Evolutionary conservation across 768 basidiomycete genomes (phyloP).

Genomic region (Boletus insuetus): DNA sequence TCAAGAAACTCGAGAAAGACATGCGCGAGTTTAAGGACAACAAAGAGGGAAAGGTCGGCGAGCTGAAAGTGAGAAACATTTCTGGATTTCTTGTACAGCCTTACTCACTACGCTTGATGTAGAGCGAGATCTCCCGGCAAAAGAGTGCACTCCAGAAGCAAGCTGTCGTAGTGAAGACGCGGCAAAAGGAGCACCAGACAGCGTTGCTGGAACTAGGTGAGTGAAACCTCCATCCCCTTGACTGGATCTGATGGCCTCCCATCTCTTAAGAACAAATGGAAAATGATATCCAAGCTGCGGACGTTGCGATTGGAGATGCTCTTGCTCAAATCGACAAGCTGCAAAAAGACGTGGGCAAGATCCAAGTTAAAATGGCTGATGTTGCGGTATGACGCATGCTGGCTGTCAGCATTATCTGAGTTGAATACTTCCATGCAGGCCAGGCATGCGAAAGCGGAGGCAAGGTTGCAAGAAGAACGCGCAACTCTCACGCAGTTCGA

Average conservation of each 20-base stretch:
- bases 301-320: slow-evolving; percentile 30
- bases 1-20: slow-evolving; percentile 88
- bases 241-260: not conserved
- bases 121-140: slow-evolving; percentile 74
- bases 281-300: slow-evolving; percentile 26
- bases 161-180: slow-evolving; percentile 74
- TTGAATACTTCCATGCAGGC: slow-evolving; percentile 34
- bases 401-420: not conserved
- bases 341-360: slow-evolving; percentile 58
- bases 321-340: slow-evolving; percentile 49
- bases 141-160: slow-evolving; percentile 82
- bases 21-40: slow-evolving; percentile 99
- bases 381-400: slow-evolving; percentile 17
- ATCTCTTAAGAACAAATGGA: slow-evolving; percentile 27
- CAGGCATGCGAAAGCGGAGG: slow-evolving; percentile 61
- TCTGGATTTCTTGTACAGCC: not conserved
- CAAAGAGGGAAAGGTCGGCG: slow-evolving; percentile 93
- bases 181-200: slow-evolving; percentile 89
- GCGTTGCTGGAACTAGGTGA: slow-evolving; percentile 83
- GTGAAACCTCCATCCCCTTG: slow-evolving; percentile 17
- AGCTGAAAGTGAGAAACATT: slow-evolving; percentile 68
- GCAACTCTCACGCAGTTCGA: slow-evolving; percentile 88
- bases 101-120: not conserved
- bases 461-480: slow-evolving; percentile 77
- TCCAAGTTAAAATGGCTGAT: slow-evolving; percentile 46